Evolutionary conservation across 768 basidiomycete species (phyloP), one percentile per base, ranked within the genome.

Genomic region (Podaxis pistillaris): DNA sequence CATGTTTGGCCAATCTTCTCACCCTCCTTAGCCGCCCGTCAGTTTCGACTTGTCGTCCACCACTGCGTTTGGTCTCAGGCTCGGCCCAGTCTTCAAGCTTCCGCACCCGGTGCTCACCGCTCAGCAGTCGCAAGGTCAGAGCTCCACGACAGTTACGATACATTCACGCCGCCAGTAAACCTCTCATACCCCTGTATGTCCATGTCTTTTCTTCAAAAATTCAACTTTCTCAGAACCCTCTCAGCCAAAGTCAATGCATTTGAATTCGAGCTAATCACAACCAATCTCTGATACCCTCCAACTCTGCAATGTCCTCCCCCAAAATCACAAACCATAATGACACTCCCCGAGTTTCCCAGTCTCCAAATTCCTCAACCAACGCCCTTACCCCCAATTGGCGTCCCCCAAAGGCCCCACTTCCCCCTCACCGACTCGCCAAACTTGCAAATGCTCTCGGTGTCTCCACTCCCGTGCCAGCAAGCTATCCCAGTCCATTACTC

Each of bases 401-500:
- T 3, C 85, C 84, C 5, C 90, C 90, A 62, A 88, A 84, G 68
- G 73, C 88, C 24, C 93, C 92, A 3, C 76, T 94, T 7, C 74
- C 91, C 2, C 91, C 93, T 4, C 83, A 90, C 67, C 81, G 90
- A 12, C 85, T 94, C 9, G 93, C 90, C 38, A 91, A 89, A 67
- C 79, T 94, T 24, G 93, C 91, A 15, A 94, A 94, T 70, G 92
- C 93, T 2, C 86, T 94, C 49, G 93, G 93, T 51, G 86, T 94
- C 40, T 80, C 89, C 2, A 87, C 86, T 0, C 92, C 92, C 0
- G 71, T 90, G 56, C 91, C 91, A 4, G 79, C 81, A 30, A 75
- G 79, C 56, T 75, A 75, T 58, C 26, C 53, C 11, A 5, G 24
- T 33, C 67, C 68, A 63, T 60, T 71, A 22, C 65, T 74, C 54